These are phyloP conservation scores for Aspergillus funiculosus DNA, from an alignment of 495 filamentous ascomycete species.

Conservation along the genomic window DNA sequence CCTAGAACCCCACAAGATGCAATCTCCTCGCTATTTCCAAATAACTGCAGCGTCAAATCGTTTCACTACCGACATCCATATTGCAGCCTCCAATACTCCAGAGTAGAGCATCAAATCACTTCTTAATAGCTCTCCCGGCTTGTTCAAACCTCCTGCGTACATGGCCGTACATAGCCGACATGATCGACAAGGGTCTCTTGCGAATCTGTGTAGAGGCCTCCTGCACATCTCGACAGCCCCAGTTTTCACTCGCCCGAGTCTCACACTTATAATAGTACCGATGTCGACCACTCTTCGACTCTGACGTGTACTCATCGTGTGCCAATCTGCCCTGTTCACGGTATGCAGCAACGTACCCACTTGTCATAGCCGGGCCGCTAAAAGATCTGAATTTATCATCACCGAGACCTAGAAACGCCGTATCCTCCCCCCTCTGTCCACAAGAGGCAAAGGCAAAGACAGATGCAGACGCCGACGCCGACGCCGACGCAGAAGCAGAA, in stretches of 20 bases:
- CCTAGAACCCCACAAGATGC: too few species aligned
- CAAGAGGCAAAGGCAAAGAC: too few species aligned
- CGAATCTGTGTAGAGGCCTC: not conserved
- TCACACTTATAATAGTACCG: constrained; percentile 3
- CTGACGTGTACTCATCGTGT: not conserved
- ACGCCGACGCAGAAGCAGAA: not conserved
- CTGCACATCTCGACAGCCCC: not conserved
- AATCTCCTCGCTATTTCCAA: too few species aligned
- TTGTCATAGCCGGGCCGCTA: too few species aligned
- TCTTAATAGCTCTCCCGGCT: constrained; percentile 11
- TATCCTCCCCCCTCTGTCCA: too few species aligned
- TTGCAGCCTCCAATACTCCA: not conserved
- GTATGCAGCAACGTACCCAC: not conserved
- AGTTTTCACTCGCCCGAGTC: not conserved
- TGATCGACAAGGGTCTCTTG: constrained; percentile 7
- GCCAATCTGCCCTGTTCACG: not conserved
- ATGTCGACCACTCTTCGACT: not conserved
- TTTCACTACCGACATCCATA: constrained; percentile 2
- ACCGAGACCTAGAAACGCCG: not conserved
- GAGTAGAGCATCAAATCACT: not conserved
- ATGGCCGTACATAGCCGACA: constrained; percentile 6
- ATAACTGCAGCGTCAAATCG: not conserved
- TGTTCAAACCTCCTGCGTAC: constrained; percentile 9
- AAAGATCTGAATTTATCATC: not conserved
- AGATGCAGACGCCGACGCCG: too few species aligned